A percentile compares a stretch with the other conserved stretches of the same genome.
Evolutionary conservation across 768 basidiomycete species (phyloP).

Genomic region (Termitomyces sp.): DNA sequence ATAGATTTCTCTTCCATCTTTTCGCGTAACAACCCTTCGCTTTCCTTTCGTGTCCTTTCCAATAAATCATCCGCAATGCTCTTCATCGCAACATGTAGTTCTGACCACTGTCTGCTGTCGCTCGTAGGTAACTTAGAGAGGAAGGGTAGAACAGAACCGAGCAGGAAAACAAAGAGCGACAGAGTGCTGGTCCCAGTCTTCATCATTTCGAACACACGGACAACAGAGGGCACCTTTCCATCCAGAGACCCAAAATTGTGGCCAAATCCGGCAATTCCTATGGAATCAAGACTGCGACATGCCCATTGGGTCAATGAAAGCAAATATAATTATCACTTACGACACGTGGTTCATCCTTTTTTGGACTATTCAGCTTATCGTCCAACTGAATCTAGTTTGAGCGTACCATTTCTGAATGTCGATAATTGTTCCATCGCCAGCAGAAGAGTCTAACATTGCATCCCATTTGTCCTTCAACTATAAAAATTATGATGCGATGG

Average conservation of each 20-base stretch:
- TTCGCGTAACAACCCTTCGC: conserved; percentile 18
- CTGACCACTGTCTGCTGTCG: conserved; percentile 23
- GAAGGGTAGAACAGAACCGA: conserved; percentile 30
- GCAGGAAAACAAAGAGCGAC: conserved; percentile 27
- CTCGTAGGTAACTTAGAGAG: conserved; percentile 31
- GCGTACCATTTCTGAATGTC: conserved; percentile 42
- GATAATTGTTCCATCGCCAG: conserved; percentile 37
- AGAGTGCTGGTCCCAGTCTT: conserved; percentile 25
- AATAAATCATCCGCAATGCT: conserved; percentile 35
- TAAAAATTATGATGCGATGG: neutral
- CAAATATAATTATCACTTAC: conserved; percentile 18
- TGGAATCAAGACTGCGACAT: conserved; percentile 42
- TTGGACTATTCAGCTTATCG: conserved; percentile 17
- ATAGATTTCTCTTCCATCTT: conserved; percentile 29
- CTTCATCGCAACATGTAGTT: conserved; percentile 28
- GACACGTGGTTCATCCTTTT: conserved; percentile 41
- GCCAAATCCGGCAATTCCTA: conserved; percentile 56
- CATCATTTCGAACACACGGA: conserved; percentile 30
- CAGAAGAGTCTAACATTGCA: conserved; percentile 15
- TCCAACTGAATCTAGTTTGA: conserved; percentile 28
- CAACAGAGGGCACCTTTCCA: conserved; percentile 37
- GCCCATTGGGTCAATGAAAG: neutral
- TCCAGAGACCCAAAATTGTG: conserved; percentile 51
- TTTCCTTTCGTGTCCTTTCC: conserved; percentile 27
- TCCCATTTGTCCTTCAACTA: conserved; percentile 27